A percentile compares a stretch with the other conserved stretches of the same genome.
phyloP scores from a whole-genome alignment of 768 basidiomycete genomes.

The Dictyophora rubrovolvata region DNA sequence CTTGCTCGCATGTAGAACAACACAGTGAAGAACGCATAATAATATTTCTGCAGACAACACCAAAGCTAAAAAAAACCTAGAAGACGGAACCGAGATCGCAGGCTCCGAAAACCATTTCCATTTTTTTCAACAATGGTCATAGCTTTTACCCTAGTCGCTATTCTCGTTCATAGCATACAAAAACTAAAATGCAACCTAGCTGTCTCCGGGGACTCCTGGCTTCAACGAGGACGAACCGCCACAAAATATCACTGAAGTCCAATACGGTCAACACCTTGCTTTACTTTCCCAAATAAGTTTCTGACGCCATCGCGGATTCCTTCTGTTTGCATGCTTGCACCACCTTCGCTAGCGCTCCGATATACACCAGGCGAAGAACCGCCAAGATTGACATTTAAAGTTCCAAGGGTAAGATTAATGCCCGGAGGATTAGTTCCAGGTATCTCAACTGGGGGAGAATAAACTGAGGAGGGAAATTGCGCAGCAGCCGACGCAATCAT shows the following conservation, averaged over 20 bases:
- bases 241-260: slow-evolving; percentile 9
- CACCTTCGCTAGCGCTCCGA: slow-evolving; percentile 61
- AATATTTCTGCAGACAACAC: no score
- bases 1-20: no score
- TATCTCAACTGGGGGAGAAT: slow-evolving; percentile 68
- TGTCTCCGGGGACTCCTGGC: no score
- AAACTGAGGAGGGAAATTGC: slow-evolving; percentile 53
- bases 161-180: no score
- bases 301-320: slow-evolving; percentile 83
- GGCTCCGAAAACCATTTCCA: no score
- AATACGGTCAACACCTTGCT: slow-evolving; percentile 51
- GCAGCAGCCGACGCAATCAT: slow-evolving; percentile 72
- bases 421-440: slow-evolving; percentile 54
- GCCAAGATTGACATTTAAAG: slow-evolving; percentile 90
- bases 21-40: no score
- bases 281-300: slow-evolving; percentile 81
- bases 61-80: no score
- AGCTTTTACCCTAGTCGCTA: no score
- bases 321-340: slow-evolving; percentile 67
- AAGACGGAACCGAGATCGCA: no score
- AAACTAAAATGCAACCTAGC: no score
- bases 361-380: slow-evolving; percentile 81
- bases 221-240: no score
- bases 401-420: slow-evolving; percentile 86
- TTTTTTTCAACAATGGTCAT: no score